A percentile compares a stretch with the other conserved stretches of the same genome.
These are phyloP conservation scores for Paecilomyces formosus DNA, from an alignment of 2,329 filamentous ascomycete species.

Conservation along the genomic window DNA sequence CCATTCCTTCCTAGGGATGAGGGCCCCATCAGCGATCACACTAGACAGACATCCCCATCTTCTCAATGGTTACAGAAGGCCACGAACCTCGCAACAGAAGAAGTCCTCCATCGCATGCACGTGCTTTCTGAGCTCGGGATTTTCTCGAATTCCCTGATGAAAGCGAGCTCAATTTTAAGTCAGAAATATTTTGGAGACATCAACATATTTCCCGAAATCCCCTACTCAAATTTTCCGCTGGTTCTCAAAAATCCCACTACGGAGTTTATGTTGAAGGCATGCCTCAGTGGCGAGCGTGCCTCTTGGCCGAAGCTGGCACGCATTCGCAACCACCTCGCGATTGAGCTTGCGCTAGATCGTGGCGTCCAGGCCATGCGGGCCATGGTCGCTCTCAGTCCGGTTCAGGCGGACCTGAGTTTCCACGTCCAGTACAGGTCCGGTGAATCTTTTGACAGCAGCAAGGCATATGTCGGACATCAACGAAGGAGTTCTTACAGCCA, in stretches of 20 bases:
- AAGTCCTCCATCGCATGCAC: constrained; percentile 72
- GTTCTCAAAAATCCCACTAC: constrained; percentile 77
- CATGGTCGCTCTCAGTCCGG: constrained; percentile 27
- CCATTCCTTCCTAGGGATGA: constrained; percentile 77
- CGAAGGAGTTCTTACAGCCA: constrained; percentile 24
- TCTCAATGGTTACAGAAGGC: constrained; percentile 57
- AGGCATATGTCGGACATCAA: constrained; percentile 14
- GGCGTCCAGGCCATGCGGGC: constrained; percentile 34
- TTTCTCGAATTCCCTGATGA: constrained; percentile 70
- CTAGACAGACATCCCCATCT: constrained; percentile 23
- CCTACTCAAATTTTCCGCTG: constrained; percentile 63
- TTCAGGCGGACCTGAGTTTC: constrained; percentile 13
- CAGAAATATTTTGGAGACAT: constrained; percentile 94
- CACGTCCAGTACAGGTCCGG: constrained; percentile 9
- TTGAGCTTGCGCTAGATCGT: constrained; percentile 66
- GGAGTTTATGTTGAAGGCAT: constrained; percentile 78
- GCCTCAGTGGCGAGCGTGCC: constrained; percentile 70
- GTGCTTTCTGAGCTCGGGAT: constrained; percentile 73
- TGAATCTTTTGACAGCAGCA: constrained; percentile 16
- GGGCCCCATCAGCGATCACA: constrained; percentile 22
- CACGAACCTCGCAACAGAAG: constrained; percentile 67
- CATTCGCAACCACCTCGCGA: constrained; percentile 78
- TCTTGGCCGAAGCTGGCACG: constrained; percentile 87
- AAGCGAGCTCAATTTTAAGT: constrained; percentile 71
- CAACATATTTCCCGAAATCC: constrained; percentile 79